These are phyloP conservation scores for Omphalotus guepiniiformis DNA, from an alignment of 768 basidiomycete genomes.

Conservation along the genomic window DNA sequence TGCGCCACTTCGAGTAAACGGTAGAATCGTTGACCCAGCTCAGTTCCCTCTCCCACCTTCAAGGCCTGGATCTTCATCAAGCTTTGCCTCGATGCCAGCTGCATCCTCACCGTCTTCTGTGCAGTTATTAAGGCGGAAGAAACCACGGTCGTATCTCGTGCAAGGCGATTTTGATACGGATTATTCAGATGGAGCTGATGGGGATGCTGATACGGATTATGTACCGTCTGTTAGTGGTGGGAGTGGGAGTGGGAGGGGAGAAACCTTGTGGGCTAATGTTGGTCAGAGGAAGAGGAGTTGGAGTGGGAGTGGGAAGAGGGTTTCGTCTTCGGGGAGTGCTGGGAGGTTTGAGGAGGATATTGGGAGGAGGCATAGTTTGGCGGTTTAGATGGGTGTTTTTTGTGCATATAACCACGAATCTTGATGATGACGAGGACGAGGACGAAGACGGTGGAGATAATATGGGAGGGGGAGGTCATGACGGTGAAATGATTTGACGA, in stretches of 20 bases:
- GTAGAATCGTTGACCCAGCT: constrained; percentile 27
- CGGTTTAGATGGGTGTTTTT: neutral
- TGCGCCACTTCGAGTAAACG: constrained; percentile 12
- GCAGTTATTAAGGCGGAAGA: neutral
- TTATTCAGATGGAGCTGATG: constrained; percentile 1
- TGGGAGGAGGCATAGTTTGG: constrained; percentile 1
- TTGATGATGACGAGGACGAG: no score
- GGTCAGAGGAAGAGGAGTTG: constrained; percentile 1
- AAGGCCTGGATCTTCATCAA: constrained; percentile 25
- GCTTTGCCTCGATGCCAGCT: neutral
- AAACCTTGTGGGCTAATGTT: neutral
- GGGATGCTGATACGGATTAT: constrained; percentile 5
- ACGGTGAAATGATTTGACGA: no score
- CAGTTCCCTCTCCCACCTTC: constrained; percentile 33
- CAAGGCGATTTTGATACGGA: neutral
- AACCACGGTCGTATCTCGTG: neutral
- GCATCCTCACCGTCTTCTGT: neutral
- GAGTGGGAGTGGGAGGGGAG: neutral
- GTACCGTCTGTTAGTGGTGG: neutral
- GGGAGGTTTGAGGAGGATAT: neutral
- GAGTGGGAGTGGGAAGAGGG: neutral
- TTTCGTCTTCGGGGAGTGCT: neutral
- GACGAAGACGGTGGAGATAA: no score
- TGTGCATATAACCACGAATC: no score
- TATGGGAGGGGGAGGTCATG: no score